Conservation (phyloP, 2,329 filamentous ascomycete species). For the Aspergillus clavatus region DNA sequence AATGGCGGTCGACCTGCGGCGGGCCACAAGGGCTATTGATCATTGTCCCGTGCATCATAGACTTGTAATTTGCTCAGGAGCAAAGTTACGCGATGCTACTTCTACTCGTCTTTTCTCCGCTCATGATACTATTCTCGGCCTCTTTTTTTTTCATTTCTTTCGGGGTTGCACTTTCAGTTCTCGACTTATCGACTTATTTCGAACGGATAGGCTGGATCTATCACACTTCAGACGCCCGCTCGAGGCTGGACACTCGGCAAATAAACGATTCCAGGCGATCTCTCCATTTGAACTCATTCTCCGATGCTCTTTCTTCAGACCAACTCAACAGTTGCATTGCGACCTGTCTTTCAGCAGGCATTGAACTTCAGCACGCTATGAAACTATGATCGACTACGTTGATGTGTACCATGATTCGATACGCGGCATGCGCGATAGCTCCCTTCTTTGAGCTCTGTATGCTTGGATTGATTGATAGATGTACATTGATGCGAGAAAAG, state of each 20-base stretch:
- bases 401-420: neutral
- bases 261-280: neutral
- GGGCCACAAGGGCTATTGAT: slow-evolving; percentile 19
- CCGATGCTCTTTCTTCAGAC: too few relatives aligned
- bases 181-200: too few relatives aligned
- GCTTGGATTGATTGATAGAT: neutral
- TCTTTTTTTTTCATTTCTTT: too few relatives aligned
- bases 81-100: neutral
- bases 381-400: neutral
- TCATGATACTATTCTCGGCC: too few relatives aligned
- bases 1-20: slow-evolving; percentile 20
- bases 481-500: neutral
- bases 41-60: too few relatives aligned
- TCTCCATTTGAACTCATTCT: too few relatives aligned
- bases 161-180: too few relatives aligned
- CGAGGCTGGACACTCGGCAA: too few relatives aligned
- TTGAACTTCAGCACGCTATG: neutral
- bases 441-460: neutral
- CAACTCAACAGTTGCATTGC: neutral
- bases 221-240: too few relatives aligned
- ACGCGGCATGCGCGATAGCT: neutral
- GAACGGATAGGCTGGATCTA: too few relatives aligned
- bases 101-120: neutral
- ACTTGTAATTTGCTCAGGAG: too few relatives aligned
- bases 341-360: neutral